phyloP scores from a whole-genome alignment of 2,329 filamentous ascomycete genomes.

The Exophiala oligosperma region DNA sequence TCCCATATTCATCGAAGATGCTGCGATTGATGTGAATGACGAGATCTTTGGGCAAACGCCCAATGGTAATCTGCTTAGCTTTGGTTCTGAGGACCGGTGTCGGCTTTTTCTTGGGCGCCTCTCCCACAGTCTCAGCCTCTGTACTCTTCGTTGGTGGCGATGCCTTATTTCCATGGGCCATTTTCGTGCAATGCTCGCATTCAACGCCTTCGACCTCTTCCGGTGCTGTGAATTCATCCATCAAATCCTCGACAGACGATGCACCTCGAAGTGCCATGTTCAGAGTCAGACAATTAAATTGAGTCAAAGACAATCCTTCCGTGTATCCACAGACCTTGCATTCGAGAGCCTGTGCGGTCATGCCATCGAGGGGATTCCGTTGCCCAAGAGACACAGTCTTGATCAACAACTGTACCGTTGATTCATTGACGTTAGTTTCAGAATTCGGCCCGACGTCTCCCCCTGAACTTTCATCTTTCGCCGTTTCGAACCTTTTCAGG shows the following conservation, averaged over 20 bases:
- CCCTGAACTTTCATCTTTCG: too few species aligned
- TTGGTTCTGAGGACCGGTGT: slow-evolving; percentile 74
- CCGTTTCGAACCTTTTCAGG: slow-evolving; percentile 6
- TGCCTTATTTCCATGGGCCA: slow-evolving; percentile 2
- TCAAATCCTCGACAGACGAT: slow-evolving; percentile 73
- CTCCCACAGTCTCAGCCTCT: background rate
- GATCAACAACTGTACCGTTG: background rate
- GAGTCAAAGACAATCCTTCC: slow-evolving; percentile 84
- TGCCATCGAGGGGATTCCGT: slow-evolving; percentile 80
- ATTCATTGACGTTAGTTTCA: background rate
- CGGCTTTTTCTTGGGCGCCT: slow-evolving; percentile 26
- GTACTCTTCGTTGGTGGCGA: background rate
- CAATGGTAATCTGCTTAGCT: slow-evolving; percentile 84
- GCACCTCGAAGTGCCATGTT: slow-evolving; percentile 67
- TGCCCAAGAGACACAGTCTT: slow-evolving; percentile 32
- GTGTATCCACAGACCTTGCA: slow-evolving; percentile 84
- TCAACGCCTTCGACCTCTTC: slow-evolving; percentile 88
- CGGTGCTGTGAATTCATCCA: slow-evolving; percentile 81
- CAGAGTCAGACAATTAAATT: slow-evolving; percentile 90
- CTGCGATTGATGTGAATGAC: slow-evolving; percentile 90
- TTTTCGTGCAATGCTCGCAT: slow-evolving; percentile 79
- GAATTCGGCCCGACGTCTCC: too few species aligned
- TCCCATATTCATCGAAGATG: slow-evolving; percentile 78
- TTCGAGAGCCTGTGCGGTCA: slow-evolving; percentile 83
- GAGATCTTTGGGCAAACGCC: slow-evolving; percentile 75